A percentile compares a stretch with the other conserved stretches of the same genome.
Conservation (phyloP, 2,329 filamentous ascomycete genomes). For the Sporothrix pallida region DNA sequence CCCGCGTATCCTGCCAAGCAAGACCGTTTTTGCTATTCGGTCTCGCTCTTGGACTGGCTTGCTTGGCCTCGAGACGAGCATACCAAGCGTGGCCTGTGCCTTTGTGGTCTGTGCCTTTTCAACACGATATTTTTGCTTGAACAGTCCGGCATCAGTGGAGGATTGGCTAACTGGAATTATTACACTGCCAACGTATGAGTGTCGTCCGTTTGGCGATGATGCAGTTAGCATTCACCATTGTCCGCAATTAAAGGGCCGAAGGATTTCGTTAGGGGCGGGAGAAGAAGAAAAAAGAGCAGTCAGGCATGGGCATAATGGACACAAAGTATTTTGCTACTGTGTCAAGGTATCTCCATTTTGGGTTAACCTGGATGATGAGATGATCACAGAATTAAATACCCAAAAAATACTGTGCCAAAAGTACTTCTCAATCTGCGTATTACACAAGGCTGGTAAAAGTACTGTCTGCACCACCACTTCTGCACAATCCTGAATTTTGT, state of each 20-base stretch:
- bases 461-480: background rate
- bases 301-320: background rate
- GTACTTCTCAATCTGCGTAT: background rate
- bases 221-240: background rate
- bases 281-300: background rate
- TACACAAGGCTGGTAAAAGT: background rate
- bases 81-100: too few species aligned
- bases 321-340: background rate
- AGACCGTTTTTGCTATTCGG: background rate
- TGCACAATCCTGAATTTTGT: background rate
- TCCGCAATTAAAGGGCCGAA: background rate
- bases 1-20: conserved; percentile 15
- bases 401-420: background rate
- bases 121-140: background rate
- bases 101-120: too few species aligned
- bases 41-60: conserved; percentile 6
- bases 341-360: background rate
- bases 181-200: background rate
- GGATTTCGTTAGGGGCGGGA: background rate
- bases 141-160: background rate
- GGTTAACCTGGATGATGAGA: background rate
- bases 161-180: background rate
- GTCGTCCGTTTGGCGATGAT: too few species aligned
- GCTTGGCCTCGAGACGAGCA: background rate
- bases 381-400: too few species aligned